Evolutionary conservation across 2,329 filamentous ascomycete genomes (phyloP), one percentile per base, ranked within the genome.

Genomic region (Ceratocystis variospora): DNA sequence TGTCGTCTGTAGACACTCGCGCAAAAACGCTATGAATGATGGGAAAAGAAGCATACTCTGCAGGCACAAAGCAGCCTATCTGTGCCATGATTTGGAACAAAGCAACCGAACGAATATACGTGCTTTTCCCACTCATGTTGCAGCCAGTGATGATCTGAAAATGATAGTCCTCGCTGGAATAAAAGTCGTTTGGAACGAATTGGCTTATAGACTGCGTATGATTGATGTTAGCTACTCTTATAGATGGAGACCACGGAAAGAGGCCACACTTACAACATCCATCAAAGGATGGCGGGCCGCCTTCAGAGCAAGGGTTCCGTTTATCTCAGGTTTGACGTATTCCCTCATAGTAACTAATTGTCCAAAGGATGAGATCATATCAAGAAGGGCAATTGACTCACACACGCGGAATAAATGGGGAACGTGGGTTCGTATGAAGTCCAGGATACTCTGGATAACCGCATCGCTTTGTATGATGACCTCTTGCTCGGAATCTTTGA

Each of bases 101-200:
- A 0, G 93, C 89, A 28, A 96, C 80, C 1, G 88, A 87, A 62
- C 90, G 85, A 69, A 97, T 96, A 72, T 96, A 97, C 0, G 92
- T 99, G 69, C 89, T 96, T 74, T 97, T 99, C 0, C 92, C 94
- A 71, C 90, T 96, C 94, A 99, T 99, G 71, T 99, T 99, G 74
- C 90, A 95, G 2, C 94, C 93, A 0, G 93, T 97, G 69, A 99
- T 87, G 68, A 97, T 88, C 70, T 97, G 92, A 71, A 96, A 96
- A 1, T 92, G 85, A 45, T 86, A 85, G 68, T 93, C 86, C 44
- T 87, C 81, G 0, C 87, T 88, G 2, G 90, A 87, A 71, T 92
- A 97, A 33, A 92, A 89, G 72, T 97, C 92, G 69, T 97, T 97
- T 0, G 94, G 89, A 2, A 97, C 79, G 72, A 89, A 96, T 25